Conservation (phyloP, 441 rosid genomes). For the Macaranga tanarius region DNA sequence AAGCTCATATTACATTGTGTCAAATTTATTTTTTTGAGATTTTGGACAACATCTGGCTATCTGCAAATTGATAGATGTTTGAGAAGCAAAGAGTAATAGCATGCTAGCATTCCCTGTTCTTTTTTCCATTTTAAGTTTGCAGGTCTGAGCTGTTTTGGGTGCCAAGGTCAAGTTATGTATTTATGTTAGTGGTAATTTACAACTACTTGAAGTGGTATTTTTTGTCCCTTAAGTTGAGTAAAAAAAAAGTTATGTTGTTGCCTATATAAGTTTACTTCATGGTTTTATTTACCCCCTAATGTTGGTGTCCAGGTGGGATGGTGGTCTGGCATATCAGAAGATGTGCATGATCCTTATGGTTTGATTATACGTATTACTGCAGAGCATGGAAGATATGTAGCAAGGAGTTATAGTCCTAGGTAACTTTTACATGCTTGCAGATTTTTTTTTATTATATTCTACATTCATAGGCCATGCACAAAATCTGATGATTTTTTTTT, state of each 20-base stretch:
- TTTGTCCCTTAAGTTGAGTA: neutral
- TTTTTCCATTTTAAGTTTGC: neutral
- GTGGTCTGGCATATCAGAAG: slow-evolving; percentile 94
- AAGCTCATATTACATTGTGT: no score
- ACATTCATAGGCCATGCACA: neutral
- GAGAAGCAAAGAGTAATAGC: neutral
- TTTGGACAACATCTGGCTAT: neutral
- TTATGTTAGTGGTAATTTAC: slow-evolving; percentile 11
- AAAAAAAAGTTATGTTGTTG: neutral
- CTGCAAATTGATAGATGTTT: slow-evolving; percentile 7
- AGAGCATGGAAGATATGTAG: slow-evolving; percentile 97
- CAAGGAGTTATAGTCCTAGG: slow-evolving; percentile 90
- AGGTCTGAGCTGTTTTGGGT: neutral
- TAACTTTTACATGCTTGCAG: slow-evolving; percentile 30
- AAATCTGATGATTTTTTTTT: neutral
- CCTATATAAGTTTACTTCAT: slow-evolving; percentile 7
- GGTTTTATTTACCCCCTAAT: slow-evolving; percentile 16
- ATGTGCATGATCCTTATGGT: slow-evolving; percentile 79
- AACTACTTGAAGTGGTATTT: neutral
- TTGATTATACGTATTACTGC: slow-evolving; percentile 83
- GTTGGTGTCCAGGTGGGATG: slow-evolving; percentile 76
- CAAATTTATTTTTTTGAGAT: neutral
- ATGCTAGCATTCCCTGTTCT: neutral
- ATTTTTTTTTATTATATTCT: neutral
- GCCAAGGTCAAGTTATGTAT: neutral